Percentiles rank a stretch among this genome's conserved stretches.
phyloP scores from a whole-genome alignment of 164 flowering plant genomes.

The Nymphaea colorata region DNA sequence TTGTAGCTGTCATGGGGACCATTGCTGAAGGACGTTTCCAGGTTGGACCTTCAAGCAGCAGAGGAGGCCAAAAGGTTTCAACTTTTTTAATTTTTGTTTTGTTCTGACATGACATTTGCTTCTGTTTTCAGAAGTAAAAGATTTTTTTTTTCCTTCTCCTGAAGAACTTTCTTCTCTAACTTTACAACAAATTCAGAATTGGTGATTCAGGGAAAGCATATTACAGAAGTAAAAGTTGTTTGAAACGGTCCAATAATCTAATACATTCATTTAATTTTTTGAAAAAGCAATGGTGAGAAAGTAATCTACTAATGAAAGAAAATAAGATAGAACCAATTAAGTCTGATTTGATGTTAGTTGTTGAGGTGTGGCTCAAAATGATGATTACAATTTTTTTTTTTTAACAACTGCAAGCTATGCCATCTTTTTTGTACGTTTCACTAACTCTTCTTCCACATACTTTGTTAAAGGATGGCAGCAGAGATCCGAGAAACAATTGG shows the following conservation, averaged over 20 bases:
- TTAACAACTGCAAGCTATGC: background rate
- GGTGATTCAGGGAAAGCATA: no score
- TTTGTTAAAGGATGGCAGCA: slow-evolving; percentile 39
- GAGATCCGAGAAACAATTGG: slow-evolving; percentile 46
- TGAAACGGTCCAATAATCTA: no score
- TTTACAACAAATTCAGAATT: no score
- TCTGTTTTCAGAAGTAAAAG: no score
- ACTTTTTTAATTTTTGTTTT: no score
- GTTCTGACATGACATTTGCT: no score
- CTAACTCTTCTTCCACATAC: background rate
- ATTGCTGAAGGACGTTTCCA: slow-evolving; percentile 66
- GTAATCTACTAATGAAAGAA: background rate
- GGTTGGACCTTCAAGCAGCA: slow-evolving; percentile 55
- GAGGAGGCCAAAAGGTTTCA: slow-evolving; percentile 47
- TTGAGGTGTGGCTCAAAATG: background rate
- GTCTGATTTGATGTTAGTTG: no score
- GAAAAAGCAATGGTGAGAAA: no score
- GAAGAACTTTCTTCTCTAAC: no score
- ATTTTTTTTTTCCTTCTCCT: no score
- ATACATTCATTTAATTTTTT: no score
- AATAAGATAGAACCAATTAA: background rate
- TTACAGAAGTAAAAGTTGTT: no score
- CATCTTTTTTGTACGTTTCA: background rate
- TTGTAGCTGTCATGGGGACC: slow-evolving; percentile 89
- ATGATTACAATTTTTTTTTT: background rate